phyloP scores from a whole-genome alignment of 257 asterid genomes.

The Lycium ferocissimum region DNA sequence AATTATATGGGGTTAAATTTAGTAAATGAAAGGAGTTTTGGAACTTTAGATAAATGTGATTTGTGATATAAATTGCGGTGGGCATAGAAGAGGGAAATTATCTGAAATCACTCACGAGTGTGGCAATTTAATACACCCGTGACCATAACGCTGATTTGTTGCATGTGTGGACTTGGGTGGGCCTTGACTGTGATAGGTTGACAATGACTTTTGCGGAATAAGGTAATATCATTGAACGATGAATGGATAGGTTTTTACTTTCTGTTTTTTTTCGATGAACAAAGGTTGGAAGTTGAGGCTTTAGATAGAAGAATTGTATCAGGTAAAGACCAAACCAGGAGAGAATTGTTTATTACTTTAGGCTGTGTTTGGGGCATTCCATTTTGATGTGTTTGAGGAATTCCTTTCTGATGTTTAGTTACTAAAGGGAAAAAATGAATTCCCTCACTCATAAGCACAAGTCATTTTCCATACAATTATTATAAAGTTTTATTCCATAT shows the following conservation, averaged over 20 bases:
- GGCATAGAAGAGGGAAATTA: conserved; percentile 46
- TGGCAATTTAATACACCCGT: conserved; percentile 80
- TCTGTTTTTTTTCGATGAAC: too few species aligned
- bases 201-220: conserved; percentile 47
- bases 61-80: background rate
- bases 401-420: background rate
- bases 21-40: conserved; percentile 5
- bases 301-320: background rate
- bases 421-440: background rate
- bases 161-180: conserved; percentile 65
- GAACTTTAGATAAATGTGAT: background rate
- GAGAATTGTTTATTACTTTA: too few species aligned
- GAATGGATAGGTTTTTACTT: too few species aligned
- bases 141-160: conserved; percentile 56
- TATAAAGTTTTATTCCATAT: too few species aligned
- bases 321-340: too few species aligned
- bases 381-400: background rate
- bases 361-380: too few species aligned
- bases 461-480: too few species aligned
- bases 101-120: conserved; percentile 61
- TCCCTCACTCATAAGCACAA: too few species aligned
- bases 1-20: background rate
- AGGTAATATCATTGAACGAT: too few species aligned
- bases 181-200: conserved; percentile 52
- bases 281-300: background rate